A percentile compares a stretch with the other conserved stretches of the same genome.
Evolutionary conservation across 2,329 filamentous ascomycete species (phyloP).

Genomic region (Chrysoporthe deuterocubensis): DNA sequence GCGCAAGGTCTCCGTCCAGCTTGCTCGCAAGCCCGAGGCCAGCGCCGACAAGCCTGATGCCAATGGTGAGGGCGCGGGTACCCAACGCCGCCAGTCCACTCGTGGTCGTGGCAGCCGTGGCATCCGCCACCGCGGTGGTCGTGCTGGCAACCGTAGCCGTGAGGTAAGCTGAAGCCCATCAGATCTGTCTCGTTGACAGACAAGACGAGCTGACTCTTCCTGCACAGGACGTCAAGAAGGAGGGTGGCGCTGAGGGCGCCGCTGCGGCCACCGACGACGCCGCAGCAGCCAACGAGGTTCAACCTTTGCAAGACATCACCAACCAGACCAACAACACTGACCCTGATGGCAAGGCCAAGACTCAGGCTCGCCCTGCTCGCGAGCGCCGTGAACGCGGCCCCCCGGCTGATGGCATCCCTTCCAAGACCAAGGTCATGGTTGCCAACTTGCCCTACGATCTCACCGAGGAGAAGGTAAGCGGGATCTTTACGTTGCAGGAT

Average conservation of each 20-base stretch:
- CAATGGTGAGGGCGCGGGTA: constrained; percentile 77
- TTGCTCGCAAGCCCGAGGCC: constrained; percentile 94
- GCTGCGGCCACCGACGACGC: constrained; percentile 52
- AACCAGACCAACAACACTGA: constrained; percentile 59
- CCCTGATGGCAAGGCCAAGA: constrained; percentile 62
- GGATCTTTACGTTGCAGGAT: constrained; percentile 20
- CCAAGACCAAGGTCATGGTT: constrained; percentile 99
- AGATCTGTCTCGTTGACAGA: neutral
- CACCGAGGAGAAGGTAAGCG: constrained; percentile 88
- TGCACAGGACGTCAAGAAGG: constrained; percentile 50
- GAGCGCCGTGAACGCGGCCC: constrained; percentile 84
- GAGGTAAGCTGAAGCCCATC: constrained; percentile 52
- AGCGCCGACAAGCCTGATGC: constrained; percentile 76
- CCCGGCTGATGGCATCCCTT: constrained; percentile 94
- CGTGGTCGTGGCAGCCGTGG: constrained; percentile 67
- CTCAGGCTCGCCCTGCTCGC: constrained; percentile 58
- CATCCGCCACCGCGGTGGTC: constrained; percentile 66
- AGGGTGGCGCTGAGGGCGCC: constrained; percentile 53
- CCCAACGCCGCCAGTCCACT: constrained; percentile 64
- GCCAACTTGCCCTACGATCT: constrained; percentile 98
- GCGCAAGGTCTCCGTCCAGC: constrained; percentile 98
- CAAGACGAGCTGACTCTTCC: constrained; percentile 29
- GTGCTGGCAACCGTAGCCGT: constrained; percentile 58
- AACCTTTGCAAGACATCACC: constrained; percentile 65
- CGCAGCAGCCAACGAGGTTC: constrained; percentile 55